Evolutionary conservation across 306 rosid genomes (phyloP).

Genomic region (Sechiopsis laciniata): DNA sequence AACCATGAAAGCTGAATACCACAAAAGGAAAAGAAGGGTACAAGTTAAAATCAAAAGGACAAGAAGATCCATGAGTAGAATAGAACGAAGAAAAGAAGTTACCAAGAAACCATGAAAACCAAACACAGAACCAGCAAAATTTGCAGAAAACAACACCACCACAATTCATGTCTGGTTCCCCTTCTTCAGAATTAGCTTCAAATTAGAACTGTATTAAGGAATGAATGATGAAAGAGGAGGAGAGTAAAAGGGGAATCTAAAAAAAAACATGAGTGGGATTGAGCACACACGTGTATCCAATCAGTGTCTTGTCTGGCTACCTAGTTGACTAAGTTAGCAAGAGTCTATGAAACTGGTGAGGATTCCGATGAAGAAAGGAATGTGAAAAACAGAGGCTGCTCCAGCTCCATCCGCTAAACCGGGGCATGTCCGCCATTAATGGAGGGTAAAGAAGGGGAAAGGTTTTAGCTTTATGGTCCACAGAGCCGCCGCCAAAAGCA

Average conservation of each 20-base stretch:
- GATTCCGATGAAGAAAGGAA: background rate
- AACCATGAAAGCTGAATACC: background rate
- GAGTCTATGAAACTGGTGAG: background rate
- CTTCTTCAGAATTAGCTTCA: background rate
- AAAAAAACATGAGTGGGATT: background rate
- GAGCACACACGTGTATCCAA: background rate
- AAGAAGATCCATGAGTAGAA: background rate
- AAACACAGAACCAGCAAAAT: background rate
- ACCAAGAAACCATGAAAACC: constrained; percentile 10
- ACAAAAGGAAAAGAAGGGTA: background rate
- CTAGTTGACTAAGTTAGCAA: background rate
- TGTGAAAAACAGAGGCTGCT: background rate
- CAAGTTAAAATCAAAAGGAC: background rate
- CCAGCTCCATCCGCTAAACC: background rate
- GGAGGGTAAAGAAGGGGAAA: background rate
- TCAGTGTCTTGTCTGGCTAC: background rate
- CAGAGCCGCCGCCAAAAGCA: constrained; percentile 20
- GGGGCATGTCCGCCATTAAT: constrained; percentile 1
- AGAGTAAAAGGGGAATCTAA: background rate
- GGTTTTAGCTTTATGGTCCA: background rate
- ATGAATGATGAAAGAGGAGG: background rate
- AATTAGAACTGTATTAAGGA: background rate
- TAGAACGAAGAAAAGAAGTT: background rate
- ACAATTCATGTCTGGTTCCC: background rate
- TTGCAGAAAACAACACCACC: background rate